These are phyloP conservation scores for Kwoniella sp. DNA, from an alignment of 768 basidiomycete species.

Conservation along the genomic window DNA sequence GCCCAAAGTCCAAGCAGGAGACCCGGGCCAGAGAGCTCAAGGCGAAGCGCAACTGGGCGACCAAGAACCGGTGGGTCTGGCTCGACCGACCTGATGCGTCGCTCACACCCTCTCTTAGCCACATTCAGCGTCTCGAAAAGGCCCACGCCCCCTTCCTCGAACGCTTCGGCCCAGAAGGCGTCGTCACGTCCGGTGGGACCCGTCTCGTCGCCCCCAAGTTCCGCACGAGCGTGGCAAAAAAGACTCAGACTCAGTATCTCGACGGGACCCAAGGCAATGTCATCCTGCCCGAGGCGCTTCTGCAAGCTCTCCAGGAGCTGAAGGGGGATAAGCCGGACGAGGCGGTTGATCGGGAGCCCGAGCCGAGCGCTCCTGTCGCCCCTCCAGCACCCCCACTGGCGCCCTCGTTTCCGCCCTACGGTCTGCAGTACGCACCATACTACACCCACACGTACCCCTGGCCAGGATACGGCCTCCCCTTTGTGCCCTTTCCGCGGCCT, in stretches of 20 bases:
- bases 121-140: constrained; percentile 6
- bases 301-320: constrained; percentile 2
- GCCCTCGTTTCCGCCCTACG: too few species aligned
- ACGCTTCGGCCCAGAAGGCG: constrained; percentile 17
- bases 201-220: constrained; percentile 18
- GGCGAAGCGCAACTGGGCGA: constrained; percentile 51
- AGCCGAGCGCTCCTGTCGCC: too few species aligned
- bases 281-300: constrained; percentile 9
- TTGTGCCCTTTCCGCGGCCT: too few species aligned
- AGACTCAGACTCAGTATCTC: constrained; percentile 2
- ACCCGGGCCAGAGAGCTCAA: constrained; percentile 47
- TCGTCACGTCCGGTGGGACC: constrained; percentile 17
- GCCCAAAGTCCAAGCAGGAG: constrained; percentile 50
- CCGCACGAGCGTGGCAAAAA: neutral
- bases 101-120: neutral
- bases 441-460: too few species aligned
- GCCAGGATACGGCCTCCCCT: too few species aligned
- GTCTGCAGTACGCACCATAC: too few species aligned
- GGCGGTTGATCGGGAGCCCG: neutral
- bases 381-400: too few species aligned
- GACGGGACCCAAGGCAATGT: constrained; percentile 9
- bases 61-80: constrained; percentile 45
- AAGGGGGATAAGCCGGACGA: neutral
- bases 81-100: neutral
- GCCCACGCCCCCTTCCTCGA: constrained; percentile 14